Conservation (phyloP, 2,329 filamentous ascomycete genomes). For the Colletotrichum tofieldiae region DNA sequence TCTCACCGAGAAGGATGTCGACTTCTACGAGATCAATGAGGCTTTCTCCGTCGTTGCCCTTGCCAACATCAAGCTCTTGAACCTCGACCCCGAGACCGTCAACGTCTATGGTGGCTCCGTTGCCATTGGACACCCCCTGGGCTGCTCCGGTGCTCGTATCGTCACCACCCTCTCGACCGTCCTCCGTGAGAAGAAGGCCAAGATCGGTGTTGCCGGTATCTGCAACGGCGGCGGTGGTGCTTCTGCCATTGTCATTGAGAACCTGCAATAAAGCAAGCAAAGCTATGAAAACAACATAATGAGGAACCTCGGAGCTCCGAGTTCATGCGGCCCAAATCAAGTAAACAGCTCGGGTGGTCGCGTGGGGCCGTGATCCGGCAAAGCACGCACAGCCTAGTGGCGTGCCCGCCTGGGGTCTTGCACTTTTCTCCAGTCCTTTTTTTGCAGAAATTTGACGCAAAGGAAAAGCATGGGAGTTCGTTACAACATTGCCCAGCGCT, state of each 20-base stretch:
- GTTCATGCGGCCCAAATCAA: slow-evolving; percentile 22
- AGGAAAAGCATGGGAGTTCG: background rate
- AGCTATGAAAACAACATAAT: background rate
- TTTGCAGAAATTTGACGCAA: slow-evolving; percentile 12
- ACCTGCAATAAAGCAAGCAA: slow-evolving; percentile 63
- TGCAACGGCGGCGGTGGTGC: slow-evolving; percentile 99
- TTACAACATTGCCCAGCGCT: slow-evolving; percentile 4
- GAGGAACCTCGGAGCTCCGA: slow-evolving; percentile 21
- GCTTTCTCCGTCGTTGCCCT: slow-evolving; percentile 97
- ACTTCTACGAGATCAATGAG: slow-evolving; percentile 99
- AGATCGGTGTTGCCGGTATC: slow-evolving; percentile 94
- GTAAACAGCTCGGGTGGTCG: slow-evolving; percentile 17
- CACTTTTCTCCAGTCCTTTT: background rate
- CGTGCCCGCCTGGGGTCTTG: background rate
- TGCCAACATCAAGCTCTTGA: slow-evolving; percentile 94
- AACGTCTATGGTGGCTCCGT: slow-evolving; percentile 97
- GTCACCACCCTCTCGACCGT: slow-evolving; percentile 92
- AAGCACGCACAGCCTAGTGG: slow-evolving; percentile 5
- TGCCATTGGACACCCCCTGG: slow-evolving; percentile 94
- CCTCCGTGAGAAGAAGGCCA: slow-evolving; percentile 90
- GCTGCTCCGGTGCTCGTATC: slow-evolving; percentile 94
- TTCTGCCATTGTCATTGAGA: slow-evolving; percentile 93
- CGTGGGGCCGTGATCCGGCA: slow-evolving; percentile 15
- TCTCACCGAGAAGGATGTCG: slow-evolving; percentile 82
- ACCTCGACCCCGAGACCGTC: slow-evolving; percentile 85